Evolutionary conservation across 2,329 filamentous ascomycete genomes (phyloP).

Genomic region (Trichoderma sp.): DNA sequence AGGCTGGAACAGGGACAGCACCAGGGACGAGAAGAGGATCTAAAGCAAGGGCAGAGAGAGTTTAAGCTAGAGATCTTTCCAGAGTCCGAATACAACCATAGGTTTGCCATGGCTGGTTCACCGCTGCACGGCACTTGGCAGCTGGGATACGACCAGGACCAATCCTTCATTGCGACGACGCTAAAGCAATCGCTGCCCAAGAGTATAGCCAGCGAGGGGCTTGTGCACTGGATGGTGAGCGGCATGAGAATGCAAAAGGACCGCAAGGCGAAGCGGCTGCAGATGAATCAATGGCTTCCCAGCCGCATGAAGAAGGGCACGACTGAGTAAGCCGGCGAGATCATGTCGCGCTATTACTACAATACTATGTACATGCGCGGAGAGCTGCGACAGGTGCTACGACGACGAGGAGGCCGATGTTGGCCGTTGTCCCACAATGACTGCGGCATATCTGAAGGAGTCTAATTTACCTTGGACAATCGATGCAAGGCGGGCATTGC

Average conservation of each 20-base stretch:
- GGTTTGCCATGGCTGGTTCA: conserved; percentile 33
- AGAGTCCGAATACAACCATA: conserved; percentile 40
- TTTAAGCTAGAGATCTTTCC: conserved; percentile 44
- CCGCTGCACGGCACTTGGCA: conserved; percentile 45
- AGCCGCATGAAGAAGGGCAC: conserved; percentile 24
- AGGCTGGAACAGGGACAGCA: conserved; percentile 26
- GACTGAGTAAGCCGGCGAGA: conserved; percentile 4
- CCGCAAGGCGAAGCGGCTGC: conserved; percentile 22
- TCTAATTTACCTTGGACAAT: neutral
- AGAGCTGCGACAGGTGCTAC: neutral
- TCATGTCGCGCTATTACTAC: neutral
- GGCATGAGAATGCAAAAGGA: conserved; percentile 17
- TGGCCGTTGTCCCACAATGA: neutral
- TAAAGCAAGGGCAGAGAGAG: conserved; percentile 27
- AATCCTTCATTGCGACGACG: conserved; percentile 36
- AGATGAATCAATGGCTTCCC: conserved; percentile 26
- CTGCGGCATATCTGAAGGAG: conserved; percentile 4
- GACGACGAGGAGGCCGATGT: neutral
- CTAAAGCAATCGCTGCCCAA: conserved; percentile 40
- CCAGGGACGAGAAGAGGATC: neutral
- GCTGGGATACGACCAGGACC: conserved; percentile 29
- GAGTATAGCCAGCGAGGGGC: conserved; percentile 36
- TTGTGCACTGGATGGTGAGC: conserved; percentile 43
- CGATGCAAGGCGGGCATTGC: neutral
- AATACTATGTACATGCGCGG: no score